phyloP scores from a whole-genome alignment of 2,329 filamentous ascomycete species.

The Xylaria hypoxylon region DNA sequence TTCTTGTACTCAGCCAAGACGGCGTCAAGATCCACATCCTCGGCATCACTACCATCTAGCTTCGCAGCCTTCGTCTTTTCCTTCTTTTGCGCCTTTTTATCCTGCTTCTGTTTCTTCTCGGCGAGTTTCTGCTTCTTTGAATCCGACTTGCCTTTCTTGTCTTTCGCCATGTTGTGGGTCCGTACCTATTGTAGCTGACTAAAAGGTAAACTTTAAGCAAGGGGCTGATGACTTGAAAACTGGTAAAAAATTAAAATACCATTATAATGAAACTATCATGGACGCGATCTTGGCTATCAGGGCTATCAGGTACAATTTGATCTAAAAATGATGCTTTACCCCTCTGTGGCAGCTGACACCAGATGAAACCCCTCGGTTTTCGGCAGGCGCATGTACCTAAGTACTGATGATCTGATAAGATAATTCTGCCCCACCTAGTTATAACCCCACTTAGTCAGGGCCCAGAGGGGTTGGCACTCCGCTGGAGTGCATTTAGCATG shows the following conservation, averaged over 20 bases:
- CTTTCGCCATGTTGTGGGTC: constrained; percentile 56
- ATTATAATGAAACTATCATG: not conserved
- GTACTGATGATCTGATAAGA: constrained; percentile 45
- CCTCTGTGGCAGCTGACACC: constrained; percentile 33
- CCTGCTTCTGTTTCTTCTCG: constrained; percentile 80
- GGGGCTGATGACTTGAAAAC: not conserved
- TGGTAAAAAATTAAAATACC: constrained; percentile 10
- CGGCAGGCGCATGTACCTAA: constrained; percentile 21
- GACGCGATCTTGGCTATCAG: not conserved
- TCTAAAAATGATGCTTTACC: constrained; percentile 21
- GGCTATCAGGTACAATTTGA: not conserved
- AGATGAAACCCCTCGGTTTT: constrained; percentile 38
- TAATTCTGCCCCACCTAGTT: constrained; percentile 17
- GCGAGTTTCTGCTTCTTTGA: constrained; percentile 62
- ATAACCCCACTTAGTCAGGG: constrained; percentile 20
- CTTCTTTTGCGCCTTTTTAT: constrained; percentile 91
- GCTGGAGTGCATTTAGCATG: constrained; percentile 9
- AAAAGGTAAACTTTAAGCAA: not conserved
- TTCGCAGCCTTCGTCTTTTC: constrained; percentile 77
- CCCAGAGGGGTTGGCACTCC: constrained; percentile 3
- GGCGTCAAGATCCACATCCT: constrained; percentile 92
- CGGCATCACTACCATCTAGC: constrained; percentile 83
- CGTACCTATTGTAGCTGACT: constrained; percentile 1
- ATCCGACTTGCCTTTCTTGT: constrained; percentile 58
- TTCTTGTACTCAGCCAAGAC: constrained; percentile 94